Conservation (phyloP, 441 rosid species). For the Kokia cookei region DNA sequence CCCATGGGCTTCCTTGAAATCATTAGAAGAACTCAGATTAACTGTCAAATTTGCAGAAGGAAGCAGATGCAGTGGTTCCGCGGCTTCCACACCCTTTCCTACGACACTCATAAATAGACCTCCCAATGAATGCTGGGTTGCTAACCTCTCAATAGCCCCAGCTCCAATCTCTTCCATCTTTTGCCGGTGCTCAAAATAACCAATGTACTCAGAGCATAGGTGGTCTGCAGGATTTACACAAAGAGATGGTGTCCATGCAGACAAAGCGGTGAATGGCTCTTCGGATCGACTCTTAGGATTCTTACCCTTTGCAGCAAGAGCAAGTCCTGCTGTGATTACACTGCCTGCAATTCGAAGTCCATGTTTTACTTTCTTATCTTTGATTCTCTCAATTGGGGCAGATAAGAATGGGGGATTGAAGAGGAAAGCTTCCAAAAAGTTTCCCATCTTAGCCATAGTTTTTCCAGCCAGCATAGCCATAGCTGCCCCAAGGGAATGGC, state of each 20-base stretch:
- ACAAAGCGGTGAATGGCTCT: slow-evolving; percentile 44
- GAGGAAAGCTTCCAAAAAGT: slow-evolving; percentile 54
- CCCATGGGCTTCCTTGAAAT: slow-evolving; percentile 84
- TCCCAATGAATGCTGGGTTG: slow-evolving; percentile 69
- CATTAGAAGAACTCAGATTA: slow-evolving; percentile 32
- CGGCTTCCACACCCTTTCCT: slow-evolving; percentile 54
- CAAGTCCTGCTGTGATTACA: slow-evolving; percentile 85
- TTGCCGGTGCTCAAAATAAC: slow-evolving; percentile 84
- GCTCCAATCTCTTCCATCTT: slow-evolving; percentile 86
- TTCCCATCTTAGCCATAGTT: slow-evolving; percentile 61
- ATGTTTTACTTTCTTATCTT: slow-evolving; percentile 58
- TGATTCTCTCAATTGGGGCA: slow-evolving; percentile 69
- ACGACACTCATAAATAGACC: slow-evolving; percentile 56
- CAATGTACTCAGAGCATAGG: slow-evolving; percentile 70
- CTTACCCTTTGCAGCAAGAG: slow-evolving; percentile 56
- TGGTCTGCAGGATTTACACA: slow-evolving; percentile 66
- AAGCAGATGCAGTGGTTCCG: slow-evolving; percentile 41
- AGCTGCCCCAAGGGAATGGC: slow-evolving; percentile 91
- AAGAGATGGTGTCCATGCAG: slow-evolving; percentile 65
- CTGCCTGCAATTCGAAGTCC: slow-evolving; percentile 77
- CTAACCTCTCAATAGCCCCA: slow-evolving; percentile 63
- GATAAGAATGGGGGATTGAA: slow-evolving; percentile 87
- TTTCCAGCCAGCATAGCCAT: slow-evolving; percentile 78
- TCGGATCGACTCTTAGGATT: slow-evolving; percentile 25
- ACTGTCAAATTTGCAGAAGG: slow-evolving; percentile 50